Evolutionary conservation across 208 protist species (phyloP), one percentile per base, ranked within the genome.

Genomic region (Acanthamoeba castellanii): DNA sequence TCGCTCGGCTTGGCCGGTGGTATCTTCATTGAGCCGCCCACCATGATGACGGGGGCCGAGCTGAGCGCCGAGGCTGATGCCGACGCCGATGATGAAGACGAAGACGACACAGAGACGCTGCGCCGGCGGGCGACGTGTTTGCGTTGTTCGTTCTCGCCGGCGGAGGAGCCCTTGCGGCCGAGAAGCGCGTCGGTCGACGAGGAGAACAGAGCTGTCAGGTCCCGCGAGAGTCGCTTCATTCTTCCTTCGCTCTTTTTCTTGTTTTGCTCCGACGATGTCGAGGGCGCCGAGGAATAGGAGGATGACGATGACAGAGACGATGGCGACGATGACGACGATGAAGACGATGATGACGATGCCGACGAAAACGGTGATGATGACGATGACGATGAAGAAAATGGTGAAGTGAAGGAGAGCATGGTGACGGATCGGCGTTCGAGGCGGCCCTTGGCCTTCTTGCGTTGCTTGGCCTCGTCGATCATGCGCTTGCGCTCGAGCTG

Each of bases 401-500:
- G 30, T 4, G 45, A 64, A 42, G 22, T 59, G 52, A 91, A 32
- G 52, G 85, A 91, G 25, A 45, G 37, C 8, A 91, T 18, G 20
- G 52, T 74, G 52, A 50, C 47, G 85, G 61, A 72, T 18, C 61
- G 20, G 6, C 85, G 27, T 1, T 64, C 25, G 22, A 70, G 52
- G 20, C 52, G 8, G 3, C n/a, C 20, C 61, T 91, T 91, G 20
- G 82, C 85, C 85, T 91, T 91, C 6, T 32, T 11, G 7, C 61
- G 27, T 0, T 9, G 27, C 55, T 91, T 91, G 85, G 85, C 85
- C 61, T 91, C 85, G 13, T 91, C 57, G 34, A 91, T 74, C 85
- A 91, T 91, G 27, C 85, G 52, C 85, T 91, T 91, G 57, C 85
- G 52, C 42, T 91, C 85, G 57, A 68, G 4, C 61, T 91, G 85